A percentile compares a stretch with the other conserved stretches of the same genome.
phyloP scores from a whole-genome alignment of 1,139 yeast genomes.

The Kodamaea plutei region DNA sequence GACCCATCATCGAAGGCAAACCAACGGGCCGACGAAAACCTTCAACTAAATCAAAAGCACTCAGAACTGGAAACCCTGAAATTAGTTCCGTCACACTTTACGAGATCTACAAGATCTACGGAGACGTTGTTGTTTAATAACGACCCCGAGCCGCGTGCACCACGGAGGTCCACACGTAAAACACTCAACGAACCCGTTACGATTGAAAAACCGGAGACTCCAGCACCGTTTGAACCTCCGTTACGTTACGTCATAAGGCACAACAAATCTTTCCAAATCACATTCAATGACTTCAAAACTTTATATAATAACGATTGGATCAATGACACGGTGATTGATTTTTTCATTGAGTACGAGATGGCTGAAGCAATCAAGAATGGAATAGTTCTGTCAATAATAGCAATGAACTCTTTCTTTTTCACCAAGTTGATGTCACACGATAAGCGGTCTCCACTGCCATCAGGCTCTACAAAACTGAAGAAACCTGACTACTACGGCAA shows the following conservation, averaged over 20 bases:
- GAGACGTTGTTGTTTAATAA: too few relatives aligned
- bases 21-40: too few relatives aligned
- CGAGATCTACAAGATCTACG: too few relatives aligned
- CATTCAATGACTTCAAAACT: constrained; percentile 62
- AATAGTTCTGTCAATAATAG: constrained; percentile 40
- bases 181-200: constrained; percentile 2
- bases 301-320: constrained; percentile 71
- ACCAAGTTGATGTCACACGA: constrained; percentile 47
- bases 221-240: constrained; percentile 43
- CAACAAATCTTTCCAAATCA: constrained; percentile 46
- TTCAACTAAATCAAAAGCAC: too few relatives aligned
- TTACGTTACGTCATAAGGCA: constrained; percentile 48
- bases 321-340: constrained; percentile 70
- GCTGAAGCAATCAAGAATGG: constrained; percentile 33
- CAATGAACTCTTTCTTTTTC: constrained; percentile 84
- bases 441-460: background rate
- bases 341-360: constrained; percentile 57
- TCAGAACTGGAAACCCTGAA: too few relatives aligned
- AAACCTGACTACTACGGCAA: constrained; percentile 49
- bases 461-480: background rate
- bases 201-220: constrained; percentile 10
- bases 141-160: too few relatives aligned
- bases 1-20: too few relatives aligned
- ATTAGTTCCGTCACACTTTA: too few relatives aligned
- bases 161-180: too few relatives aligned